Conservation (phyloP, 2,329 filamentous ascomycete species). For the Endoconidiophora polonica region DNA sequence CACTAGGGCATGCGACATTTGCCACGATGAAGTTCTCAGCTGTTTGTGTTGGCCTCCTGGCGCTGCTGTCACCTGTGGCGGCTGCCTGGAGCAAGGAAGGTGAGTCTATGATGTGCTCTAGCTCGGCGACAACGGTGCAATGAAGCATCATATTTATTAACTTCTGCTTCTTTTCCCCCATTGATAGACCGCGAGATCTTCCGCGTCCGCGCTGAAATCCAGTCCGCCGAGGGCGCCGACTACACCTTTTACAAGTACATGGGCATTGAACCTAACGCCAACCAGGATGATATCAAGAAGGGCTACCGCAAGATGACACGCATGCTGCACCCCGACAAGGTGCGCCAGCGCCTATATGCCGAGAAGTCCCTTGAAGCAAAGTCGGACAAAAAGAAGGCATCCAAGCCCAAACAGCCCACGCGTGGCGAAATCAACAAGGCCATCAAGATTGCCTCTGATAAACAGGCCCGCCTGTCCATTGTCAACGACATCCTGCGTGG, state of each 20-base stretch:
- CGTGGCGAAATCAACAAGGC: constrained; percentile 61
- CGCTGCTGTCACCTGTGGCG: constrained; percentile 47
- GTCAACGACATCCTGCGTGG: constrained; percentile 77
- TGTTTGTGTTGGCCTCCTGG: constrained; percentile 51
- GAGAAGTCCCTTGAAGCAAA: constrained; percentile 41
- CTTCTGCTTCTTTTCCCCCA: not conserved
- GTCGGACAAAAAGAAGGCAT: constrained; percentile 29
- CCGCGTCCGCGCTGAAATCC: constrained; percentile 76
- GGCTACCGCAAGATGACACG: constrained; percentile 81
- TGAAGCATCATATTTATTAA: not conserved
- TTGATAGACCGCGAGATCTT: constrained; percentile 87
- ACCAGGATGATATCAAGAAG: constrained; percentile 78
- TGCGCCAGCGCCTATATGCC: constrained; percentile 64
- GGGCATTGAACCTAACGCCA: constrained; percentile 55
- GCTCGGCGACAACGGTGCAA: not conserved
- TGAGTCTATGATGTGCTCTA: constrained; percentile 22
- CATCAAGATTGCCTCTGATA: constrained; percentile 64
- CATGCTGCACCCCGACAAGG: constrained; percentile 85
- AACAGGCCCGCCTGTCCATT: constrained; percentile 69
- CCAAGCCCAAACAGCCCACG: constrained; percentile 53
- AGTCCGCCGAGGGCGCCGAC: constrained; percentile 56
- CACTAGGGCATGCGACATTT: not conserved
- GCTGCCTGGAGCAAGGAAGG: constrained; percentile 80
- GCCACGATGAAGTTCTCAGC: constrained; percentile 54
- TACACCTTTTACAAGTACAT: constrained; percentile 93